A percentile compares a stretch with the other conserved stretches of the same genome.
These are phyloP conservation scores for Malus orientalis DNA, from an alignment of 306 rosid species.

Conservation along the genomic window DNA sequence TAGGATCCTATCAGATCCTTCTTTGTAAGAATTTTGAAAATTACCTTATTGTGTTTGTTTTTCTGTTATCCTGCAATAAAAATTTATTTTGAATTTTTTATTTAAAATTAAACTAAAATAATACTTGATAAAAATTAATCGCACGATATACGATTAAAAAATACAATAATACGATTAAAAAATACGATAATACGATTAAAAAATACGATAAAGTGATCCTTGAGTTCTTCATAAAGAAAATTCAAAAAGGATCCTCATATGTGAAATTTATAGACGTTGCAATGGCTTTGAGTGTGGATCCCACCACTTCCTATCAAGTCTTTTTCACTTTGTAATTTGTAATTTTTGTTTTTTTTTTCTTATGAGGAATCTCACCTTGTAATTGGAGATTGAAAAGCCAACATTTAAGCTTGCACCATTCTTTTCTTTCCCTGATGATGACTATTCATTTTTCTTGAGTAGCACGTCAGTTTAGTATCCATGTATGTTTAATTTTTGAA, in stretches of 20 bases:
- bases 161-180: too few species aligned
- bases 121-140: fast-evolving
- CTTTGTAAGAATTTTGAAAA: too few species aligned
- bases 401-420: background rate
- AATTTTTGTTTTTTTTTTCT: background rate
- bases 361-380: background rate
- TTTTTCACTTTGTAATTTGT: background rate
- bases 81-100: too few species aligned
- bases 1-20: too few species aligned
- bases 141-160: fast-evolving
- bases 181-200: too few species aligned
- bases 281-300: background rate
- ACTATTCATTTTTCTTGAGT: background rate
- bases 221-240: too few species aligned
- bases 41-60: too few species aligned
- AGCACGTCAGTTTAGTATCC: too few species aligned
- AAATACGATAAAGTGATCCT: fast-evolving
- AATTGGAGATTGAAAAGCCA: background rate
- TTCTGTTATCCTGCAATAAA: too few species aligned
- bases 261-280: too few species aligned
- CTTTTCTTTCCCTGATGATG: background rate
- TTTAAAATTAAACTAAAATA: too few species aligned
- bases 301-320: background rate
- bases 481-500: background rate
- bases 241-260: fast-evolving